phyloP scores from a whole-genome alignment of 441 rosid genomes.

The Corymbia citriodora region DNA sequence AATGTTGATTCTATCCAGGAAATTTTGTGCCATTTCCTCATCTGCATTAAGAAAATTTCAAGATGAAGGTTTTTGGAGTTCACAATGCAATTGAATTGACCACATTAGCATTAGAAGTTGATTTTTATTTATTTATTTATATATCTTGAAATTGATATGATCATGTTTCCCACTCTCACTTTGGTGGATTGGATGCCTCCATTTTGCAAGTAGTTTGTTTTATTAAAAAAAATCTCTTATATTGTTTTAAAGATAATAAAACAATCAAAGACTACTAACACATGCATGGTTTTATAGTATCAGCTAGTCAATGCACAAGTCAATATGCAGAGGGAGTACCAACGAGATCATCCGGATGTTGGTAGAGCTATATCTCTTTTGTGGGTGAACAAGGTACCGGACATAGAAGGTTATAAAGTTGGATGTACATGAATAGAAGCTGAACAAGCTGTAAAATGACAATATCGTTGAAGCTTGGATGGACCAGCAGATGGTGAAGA shows the following conservation, averaged over 20 bases:
- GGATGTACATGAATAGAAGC: not conserved
- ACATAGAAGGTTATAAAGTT: not conserved
- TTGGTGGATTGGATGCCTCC: not conserved
- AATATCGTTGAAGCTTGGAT: not conserved
- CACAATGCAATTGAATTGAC: not conserved
- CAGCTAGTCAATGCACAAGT: not conserved
- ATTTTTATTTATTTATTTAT: not conserved
- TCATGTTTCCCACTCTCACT: not conserved
- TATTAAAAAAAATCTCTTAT: not conserved
- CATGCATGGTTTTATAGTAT: not conserved
- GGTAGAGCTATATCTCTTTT: not conserved
- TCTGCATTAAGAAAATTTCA: not conserved
- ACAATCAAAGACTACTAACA: not conserved
- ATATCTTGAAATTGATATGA: not conserved
- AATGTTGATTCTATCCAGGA: not conserved
- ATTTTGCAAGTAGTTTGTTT: not conserved
- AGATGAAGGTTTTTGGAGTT: not conserved
- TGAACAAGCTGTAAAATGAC: not conserved
- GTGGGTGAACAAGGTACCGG: not conserved
- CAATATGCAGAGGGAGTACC: not conserved
- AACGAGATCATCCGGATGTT: not conserved
- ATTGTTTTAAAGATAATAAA: not conserved
- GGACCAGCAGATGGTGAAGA: not conserved
- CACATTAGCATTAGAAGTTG: not conserved
- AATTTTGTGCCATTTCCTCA: not conserved